These are phyloP conservation scores for Lepiota subincarnata DNA, from an alignment of 768 basidiomycete species.

Conservation along the genomic window DNA sequence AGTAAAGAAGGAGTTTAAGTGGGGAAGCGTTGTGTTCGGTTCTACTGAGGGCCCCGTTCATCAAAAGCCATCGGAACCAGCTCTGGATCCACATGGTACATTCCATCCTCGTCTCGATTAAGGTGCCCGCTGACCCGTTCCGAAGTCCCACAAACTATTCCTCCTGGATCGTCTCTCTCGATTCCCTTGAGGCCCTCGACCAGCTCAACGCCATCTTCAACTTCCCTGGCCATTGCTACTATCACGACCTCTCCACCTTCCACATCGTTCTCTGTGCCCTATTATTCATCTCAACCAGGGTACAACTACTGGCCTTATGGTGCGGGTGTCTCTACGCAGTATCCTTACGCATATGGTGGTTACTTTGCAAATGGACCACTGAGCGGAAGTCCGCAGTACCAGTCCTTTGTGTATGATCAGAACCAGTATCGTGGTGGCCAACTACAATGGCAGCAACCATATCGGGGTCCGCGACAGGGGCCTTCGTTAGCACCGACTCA, in stretches of 20 bases:
- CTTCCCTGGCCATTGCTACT: slow-evolving; percentile 1
- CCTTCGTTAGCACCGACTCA: background rate
- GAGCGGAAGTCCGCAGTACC: slow-evolving; percentile 11
- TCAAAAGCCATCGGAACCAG: slow-evolving; percentile 62
- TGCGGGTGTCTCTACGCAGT: slow-evolving; percentile 1
- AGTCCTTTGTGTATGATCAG: slow-evolving; percentile 13
- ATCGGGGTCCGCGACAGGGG: slow-evolving; percentile 15
- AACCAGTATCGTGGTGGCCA: slow-evolving; percentile 12
- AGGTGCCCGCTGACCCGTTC: slow-evolving; percentile 1
- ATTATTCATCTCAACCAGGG: slow-evolving; percentile 21
- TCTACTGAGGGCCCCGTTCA: slow-evolving; percentile 65
- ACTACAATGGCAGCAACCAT: slow-evolving; percentile 21
- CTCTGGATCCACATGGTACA: slow-evolving; percentile 25
- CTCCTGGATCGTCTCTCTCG: slow-evolving; percentile 10
- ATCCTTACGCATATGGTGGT: slow-evolving; percentile 10
- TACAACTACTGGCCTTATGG: slow-evolving; percentile 37
- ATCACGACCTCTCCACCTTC: slow-evolving; percentile 11
- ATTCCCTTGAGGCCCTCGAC: slow-evolving; percentile 17
- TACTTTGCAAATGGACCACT: slow-evolving; percentile 13
- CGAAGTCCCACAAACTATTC: slow-evolving; percentile 9
- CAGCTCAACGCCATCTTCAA: slow-evolving; percentile 4
- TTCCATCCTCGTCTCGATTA: slow-evolving; percentile 7
- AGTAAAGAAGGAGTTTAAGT: slow-evolving; percentile 73
- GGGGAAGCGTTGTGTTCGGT: slow-evolving; percentile 79
- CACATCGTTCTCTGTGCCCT: slow-evolving; percentile 9